phyloP scores from a whole-genome alignment of 306 rosid genomes.

The Castanopsis chinensis region DNA sequence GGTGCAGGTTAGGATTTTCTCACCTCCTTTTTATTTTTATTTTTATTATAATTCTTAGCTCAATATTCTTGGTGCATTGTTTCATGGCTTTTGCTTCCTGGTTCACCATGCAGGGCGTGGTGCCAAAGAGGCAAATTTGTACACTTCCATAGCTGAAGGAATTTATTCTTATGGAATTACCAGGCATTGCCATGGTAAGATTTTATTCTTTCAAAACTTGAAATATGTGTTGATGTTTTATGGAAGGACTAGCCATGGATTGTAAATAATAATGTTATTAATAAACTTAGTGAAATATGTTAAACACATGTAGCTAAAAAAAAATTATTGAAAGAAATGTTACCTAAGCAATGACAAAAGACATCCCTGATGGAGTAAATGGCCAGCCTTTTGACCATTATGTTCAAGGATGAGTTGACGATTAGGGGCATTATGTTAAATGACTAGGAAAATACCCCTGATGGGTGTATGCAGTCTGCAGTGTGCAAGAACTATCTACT shows the following conservation, averaged over 20 bases:
- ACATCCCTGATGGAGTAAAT: not conserved
- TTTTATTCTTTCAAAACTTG: conserved; percentile 1
- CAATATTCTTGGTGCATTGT: conserved; percentile 8
- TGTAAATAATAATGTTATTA: not conserved
- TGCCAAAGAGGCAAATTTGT: conserved; percentile 77
- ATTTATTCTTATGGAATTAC: conserved; percentile 79
- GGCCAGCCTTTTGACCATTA: not conserved
- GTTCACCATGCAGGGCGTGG: conserved; percentile 69
- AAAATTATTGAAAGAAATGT: not conserved
- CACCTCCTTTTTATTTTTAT: conserved; percentile 1
- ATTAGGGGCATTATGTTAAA: not conserved
- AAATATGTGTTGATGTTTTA: not conserved
- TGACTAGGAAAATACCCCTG: not conserved
- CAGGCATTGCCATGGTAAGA: conserved; percentile 91
- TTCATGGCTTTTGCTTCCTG: conserved; percentile 18
- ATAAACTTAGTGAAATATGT: not conserved
- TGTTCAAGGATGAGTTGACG: not conserved
- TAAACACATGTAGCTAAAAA: not conserved
- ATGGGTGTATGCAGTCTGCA: not conserved
- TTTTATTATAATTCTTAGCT: not conserved
- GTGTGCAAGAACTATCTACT: not conserved
- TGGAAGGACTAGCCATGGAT: too few species aligned
- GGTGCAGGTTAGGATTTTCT: conserved; percentile 80
- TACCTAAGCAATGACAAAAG: not conserved
- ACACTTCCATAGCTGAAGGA: conserved; percentile 88